Evolutionary conservation across 768 basidiomycete species (phyloP).

Genomic region (Steccherinum ochraceum): DNA sequence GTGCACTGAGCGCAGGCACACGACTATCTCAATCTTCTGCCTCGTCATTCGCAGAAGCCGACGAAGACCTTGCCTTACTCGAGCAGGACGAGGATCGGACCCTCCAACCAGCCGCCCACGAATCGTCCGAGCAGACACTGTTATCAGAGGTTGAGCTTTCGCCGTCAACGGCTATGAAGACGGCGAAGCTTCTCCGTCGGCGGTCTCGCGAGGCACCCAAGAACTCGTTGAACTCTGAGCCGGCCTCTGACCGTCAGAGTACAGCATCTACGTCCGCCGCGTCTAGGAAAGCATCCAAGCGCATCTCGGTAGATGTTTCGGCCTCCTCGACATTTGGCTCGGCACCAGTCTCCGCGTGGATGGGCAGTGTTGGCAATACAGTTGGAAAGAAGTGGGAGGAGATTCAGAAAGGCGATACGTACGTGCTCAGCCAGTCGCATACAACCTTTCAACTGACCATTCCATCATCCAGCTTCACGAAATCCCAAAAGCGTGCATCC

Average conservation of each 20-base stretch:
- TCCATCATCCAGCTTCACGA: slow-evolving; percentile 47
- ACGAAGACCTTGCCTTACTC: slow-evolving; percentile 10
- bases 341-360: slow-evolving; percentile 28
- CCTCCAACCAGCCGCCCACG: slow-evolving; percentile 31
- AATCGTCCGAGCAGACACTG: slow-evolving; percentile 9
- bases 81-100: slow-evolving; percentile 28
- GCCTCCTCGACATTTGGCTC: slow-evolving; percentile 35
- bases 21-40: slow-evolving; percentile 40
- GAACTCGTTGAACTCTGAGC: too few species aligned
- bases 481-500: slow-evolving; percentile 64
- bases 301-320: too few species aligned
- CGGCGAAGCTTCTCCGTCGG: slow-evolving; percentile 21
- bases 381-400: slow-evolving; percentile 59
- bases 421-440: slow-evolving; percentile 21
- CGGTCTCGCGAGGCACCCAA: slow-evolving; percentile 20
- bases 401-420: slow-evolving; percentile 49
- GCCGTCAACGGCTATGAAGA: slow-evolving; percentile 10
- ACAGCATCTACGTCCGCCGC: too few species aligned
- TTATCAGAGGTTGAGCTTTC: slow-evolving; percentile 9
- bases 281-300: too few species aligned
- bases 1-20: slow-evolving; percentile 21
- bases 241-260: too few species aligned
- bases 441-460: slow-evolving; percentile 4
- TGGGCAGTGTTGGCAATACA: slow-evolving; percentile 36
- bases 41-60: slow-evolving; percentile 22